phyloP scores from a whole-genome alignment of 176 grass and related monocot genomes.

The Carex myosuroides region DNA sequence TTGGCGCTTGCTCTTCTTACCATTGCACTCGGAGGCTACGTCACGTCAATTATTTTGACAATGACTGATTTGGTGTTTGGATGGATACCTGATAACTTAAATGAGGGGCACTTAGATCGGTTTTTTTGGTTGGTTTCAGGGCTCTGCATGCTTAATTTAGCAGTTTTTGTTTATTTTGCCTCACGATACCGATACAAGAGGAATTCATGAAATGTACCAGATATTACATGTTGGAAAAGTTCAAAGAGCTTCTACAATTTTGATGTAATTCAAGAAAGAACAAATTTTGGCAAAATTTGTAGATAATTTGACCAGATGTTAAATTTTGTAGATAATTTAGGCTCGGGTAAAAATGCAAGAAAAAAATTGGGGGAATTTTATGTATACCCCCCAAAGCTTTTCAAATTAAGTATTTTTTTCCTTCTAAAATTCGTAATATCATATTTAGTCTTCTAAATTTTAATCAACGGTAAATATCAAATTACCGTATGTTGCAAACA shows the following conservation, averaged over 20 bases:
- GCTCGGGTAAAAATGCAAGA: no score
- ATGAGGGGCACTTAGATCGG: conserved; percentile 11
- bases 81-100: conserved; percentile 26
- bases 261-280: not conserved
- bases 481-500: no score
- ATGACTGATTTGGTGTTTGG: conserved; percentile 5
- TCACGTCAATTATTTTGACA: conserved; percentile 36
- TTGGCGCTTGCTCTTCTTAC: conserved; percentile 30
- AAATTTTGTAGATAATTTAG: no score
- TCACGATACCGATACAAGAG: not conserved
- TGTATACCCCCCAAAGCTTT: no score
- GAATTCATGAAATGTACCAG: not conserved
- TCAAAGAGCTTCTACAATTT: no score
- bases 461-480: no score
- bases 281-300: not conserved
- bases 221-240: no score
- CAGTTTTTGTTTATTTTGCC: conserved; percentile 6
- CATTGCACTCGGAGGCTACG: conserved; percentile 25
- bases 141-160: conserved; percentile 16
- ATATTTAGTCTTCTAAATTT: no score
- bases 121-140: conserved; percentile 20
- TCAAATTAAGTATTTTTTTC: no score
- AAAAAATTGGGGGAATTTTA: no score
- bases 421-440: no score
- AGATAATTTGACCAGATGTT: not conserved